Evolutionary conservation across 1,139 yeast species (phyloP), one percentile per base, ranked within the genome.

Genomic region (Magnusiomyces paraingens): DNA sequence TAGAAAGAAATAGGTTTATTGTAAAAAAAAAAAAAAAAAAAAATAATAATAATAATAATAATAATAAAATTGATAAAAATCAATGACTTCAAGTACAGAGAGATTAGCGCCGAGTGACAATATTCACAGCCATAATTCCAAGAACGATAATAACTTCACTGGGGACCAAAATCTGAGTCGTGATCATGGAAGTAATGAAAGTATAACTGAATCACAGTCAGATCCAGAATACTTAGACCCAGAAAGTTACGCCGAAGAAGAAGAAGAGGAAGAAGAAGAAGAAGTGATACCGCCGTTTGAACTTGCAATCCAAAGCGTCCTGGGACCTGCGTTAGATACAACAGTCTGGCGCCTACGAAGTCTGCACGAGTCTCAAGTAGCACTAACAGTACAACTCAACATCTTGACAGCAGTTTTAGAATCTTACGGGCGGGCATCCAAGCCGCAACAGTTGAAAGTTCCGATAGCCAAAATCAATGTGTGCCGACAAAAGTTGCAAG

Each of bases 311-410:
- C 62, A 58, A 20, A 47, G 60, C 14, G 52, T 63, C 29, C 55
- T 65, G 17, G 66, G 62, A 5, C 60, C 62, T 1, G 62, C 68
- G 1, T 55, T 64, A n/a, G 68, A 66, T 15, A 53, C 61, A 11
- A 62, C 66, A 1, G 61, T 62, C 10, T 61, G 62, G 57, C 56
- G 62, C n/a, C 57, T 65, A 10, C 61, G 61, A 40, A 59, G 64
- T 2, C 58, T 66, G 12, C 64, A 60, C 17, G 68, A 64, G 43
- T 62, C 67, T 2, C 69, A 66, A 45, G 56, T 57, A 41, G 64
- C 63, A 8, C 50, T 66, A 44, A 51, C 58, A 8, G 55, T 59
- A 8, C 67, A 64, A 48, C 56, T 66, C 18, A 63, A 59, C 46
- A 43, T 55, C 21, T 55, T 66, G 22, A 55, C 57, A 45, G 40